Evolutionary conservation across 352 stramenopile genomes (phyloP), one percentile per base, ranked within the genome.

Genomic region (Phytophthora fragariae): DNA sequence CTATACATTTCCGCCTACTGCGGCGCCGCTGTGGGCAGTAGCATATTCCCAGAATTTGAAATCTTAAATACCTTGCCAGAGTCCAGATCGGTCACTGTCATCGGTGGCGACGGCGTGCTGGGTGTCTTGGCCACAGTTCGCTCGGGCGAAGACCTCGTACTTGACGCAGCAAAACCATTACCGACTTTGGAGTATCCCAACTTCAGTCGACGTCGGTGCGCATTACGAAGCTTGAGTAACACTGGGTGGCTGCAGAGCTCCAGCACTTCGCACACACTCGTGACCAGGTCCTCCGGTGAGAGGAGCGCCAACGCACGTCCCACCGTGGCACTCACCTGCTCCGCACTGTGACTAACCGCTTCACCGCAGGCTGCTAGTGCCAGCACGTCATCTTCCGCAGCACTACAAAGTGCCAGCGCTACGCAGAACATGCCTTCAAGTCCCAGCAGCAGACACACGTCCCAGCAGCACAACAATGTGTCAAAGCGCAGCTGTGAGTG

Each of bases 361-460:
- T 72, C 68, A 7, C 67, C 66, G 41, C 67, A 72, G 6, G 19
- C 49, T 4, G 78, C 72, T 14, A 92, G 55, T 19, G 73, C 68
- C 31, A 91, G 61, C 27, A 95, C 79, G 19, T 80, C 70, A 53
- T 88, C 74, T 63, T 96, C 86, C 0, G 86, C 84, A 1, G 76
- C 73, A 67, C 83, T 89, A 53, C 89, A 93, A 2, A 96, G 77
- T 39, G 87, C 89, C 9, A 96, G 70, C 0, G 86, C 79, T 5
- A 94, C 88, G 35, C 77, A 85, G 61, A 94, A 94, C 73, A 95
- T 90, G 9, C 89, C 89, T 70, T 96, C 89, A 5, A 96, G 79
- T 27, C 89, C 89, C 44, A 94, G 79, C 11, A 96, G 71, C 21
- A 96, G 57, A 63, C 89, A 96, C 19, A 93, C 83, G 49, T 96